Conservation (phyloP, 2,329 filamentous ascomycete genomes). For the Monosporascus cannonballus region DNA sequence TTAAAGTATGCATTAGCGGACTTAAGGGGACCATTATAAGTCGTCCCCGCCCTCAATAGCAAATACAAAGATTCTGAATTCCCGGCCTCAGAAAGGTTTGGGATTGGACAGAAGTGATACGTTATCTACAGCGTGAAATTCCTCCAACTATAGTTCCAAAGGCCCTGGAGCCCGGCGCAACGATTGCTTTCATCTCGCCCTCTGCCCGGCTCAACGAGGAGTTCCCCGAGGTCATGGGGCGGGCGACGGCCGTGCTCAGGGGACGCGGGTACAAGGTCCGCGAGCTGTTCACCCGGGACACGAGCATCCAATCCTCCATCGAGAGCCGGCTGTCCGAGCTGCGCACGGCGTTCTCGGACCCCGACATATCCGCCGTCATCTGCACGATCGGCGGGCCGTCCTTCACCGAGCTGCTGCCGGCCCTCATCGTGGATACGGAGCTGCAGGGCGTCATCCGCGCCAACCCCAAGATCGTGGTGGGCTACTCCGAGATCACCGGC, state of each 20-base stretch:
- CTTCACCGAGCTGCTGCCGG: slow-evolving; percentile 34
- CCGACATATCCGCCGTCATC: slow-evolving; percentile 28
- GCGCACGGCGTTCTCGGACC: slow-evolving; percentile 31
- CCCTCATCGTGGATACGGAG: slow-evolving; percentile 28
- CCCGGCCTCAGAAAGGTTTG: too few species aligned
- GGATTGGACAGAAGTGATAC: too few species aligned
- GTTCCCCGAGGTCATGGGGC: slow-evolving; percentile 22
- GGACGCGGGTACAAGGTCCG: slow-evolving; percentile 29
- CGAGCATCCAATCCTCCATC: slow-evolving; percentile 27
- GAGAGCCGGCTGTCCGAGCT: slow-evolving; percentile 31
- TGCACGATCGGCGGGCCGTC: slow-evolving; percentile 33
- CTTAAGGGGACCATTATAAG: too few species aligned
- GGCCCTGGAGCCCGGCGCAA: slow-evolving; percentile 27
- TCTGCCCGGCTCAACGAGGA: slow-evolving; percentile 30
- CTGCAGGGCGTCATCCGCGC: slow-evolving; percentile 26
- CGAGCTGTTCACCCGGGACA: slow-evolving; percentile 24
- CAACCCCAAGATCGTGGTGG: slow-evolving; percentile 36
- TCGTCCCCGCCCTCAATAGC: too few species aligned
- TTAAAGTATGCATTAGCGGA: too few species aligned
- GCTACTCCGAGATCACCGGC: slow-evolving; percentile 35
- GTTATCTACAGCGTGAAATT: slow-evolving; percentile 6
- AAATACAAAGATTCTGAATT: too few species aligned
- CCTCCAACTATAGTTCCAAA: slow-evolving; percentile 14
- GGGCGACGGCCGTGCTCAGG: slow-evolving; percentile 24
- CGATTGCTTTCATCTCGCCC: slow-evolving; percentile 35